phyloP scores from a whole-genome alignment of 2,329 filamentous ascomycete genomes.

The Fusarium verticillioides region DNA sequence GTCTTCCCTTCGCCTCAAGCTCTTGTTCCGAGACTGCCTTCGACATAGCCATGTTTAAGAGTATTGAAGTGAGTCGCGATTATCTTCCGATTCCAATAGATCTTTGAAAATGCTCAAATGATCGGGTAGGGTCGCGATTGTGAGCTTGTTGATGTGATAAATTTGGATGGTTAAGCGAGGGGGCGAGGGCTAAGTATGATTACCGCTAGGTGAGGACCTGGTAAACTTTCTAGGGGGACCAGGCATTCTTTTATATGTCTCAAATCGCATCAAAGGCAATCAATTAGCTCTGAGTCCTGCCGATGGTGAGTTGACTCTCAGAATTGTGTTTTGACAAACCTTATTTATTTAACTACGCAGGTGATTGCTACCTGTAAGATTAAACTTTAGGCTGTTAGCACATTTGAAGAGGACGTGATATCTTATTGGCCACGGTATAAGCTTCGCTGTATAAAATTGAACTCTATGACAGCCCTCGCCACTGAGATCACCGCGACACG shows the following conservation, averaged over 20 bases:
- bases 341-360: background rate
- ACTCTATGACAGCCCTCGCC: background rate
- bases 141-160: no score
- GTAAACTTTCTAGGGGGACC: background rate
- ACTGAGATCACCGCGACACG: rapidly evolving
- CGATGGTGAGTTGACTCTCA: rapidly evolving
- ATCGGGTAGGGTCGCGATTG: no score
- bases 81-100: background rate
- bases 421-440: rapidly evolving
- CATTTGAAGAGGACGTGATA: rapidly evolving
- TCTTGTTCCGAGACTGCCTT: background rate
- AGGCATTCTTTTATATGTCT: no score
- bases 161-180: no score
- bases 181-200: no score
- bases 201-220: no score
- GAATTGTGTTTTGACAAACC: background rate
- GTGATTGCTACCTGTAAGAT: background rate
- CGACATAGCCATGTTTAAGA: background rate
- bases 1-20: background rate
- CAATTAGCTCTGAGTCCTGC: rapidly evolving
- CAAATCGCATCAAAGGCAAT: rapidly evolving
- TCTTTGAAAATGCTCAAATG: conserved; percentile 1
- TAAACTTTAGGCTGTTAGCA: background rate
- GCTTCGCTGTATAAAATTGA: background rate
- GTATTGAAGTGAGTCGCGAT: conserved; percentile 8